Percentiles rank a stretch among this genome's conserved stretches.
Conservation (phyloP, 2,329 filamentous ascomycete species). For the Cadophora sp. region DNA sequence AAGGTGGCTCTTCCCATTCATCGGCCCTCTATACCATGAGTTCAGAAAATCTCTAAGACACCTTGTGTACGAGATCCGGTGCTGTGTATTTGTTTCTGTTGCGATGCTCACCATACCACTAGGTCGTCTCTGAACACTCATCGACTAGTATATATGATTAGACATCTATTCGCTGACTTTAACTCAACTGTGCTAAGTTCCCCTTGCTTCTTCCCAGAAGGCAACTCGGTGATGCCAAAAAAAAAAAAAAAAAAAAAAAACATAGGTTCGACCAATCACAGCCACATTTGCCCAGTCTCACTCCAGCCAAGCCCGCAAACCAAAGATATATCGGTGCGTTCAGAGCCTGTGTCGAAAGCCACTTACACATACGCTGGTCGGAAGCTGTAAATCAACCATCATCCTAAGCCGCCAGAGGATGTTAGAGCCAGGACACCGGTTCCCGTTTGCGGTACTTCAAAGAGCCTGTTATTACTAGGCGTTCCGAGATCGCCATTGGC, state of each 20-base stretch:
- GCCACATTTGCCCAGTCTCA: neutral
- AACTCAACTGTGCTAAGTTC: too few relatives aligned
- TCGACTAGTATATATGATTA: too few relatives aligned
- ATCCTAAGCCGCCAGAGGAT: neutral
- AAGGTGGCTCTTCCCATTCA: too few relatives aligned
- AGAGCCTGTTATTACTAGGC: neutral
- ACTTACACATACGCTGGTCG: neutral
- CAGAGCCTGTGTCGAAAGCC: neutral
- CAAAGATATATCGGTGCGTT: neutral
- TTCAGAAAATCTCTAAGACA: neutral
- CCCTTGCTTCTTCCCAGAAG: too few relatives aligned
- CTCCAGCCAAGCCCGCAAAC: neutral
- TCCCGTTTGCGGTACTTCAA: neutral
- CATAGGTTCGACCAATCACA: too few relatives aligned
- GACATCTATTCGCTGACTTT: too few relatives aligned
- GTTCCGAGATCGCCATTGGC: neutral
- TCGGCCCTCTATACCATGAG: neutral
- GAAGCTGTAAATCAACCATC: neutral
- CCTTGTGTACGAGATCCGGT: neutral
- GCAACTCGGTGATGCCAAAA: too few relatives aligned
- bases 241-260: too few relatives aligned
- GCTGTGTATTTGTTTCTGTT: neutral
- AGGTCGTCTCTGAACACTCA: neutral
- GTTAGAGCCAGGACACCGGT: neutral
- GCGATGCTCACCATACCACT: neutral